A percentile compares a stretch with the other conserved stretches of the same genome.
Evolutionary conservation across 129 eudicot species (phyloP).

Genomic region (Tagetes patula): DNA sequence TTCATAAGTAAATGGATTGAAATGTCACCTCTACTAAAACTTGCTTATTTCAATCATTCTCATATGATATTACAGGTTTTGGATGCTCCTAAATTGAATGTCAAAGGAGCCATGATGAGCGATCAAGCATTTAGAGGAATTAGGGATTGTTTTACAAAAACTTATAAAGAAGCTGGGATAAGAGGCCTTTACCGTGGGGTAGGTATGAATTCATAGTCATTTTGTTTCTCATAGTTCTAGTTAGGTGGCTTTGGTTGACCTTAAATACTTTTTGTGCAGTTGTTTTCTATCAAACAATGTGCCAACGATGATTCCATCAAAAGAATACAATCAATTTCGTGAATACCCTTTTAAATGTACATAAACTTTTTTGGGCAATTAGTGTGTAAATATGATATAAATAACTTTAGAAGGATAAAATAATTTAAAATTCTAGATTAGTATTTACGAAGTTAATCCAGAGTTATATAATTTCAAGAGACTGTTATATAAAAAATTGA

Average conservation of each 20-base stretch:
- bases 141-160: conserved; percentile 72
- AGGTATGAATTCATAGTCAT: conserved; percentile 51
- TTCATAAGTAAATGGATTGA: neutral
- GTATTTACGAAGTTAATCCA: neutral
- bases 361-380: neutral
- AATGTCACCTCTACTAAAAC: neutral
- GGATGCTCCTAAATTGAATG: conserved; percentile 53
- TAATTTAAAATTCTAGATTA: neutral
- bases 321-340: neutral
- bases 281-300: neutral
- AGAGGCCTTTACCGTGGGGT: conserved; percentile 93
- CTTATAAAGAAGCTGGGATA: conserved; percentile 82
- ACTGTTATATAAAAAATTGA: neutral
- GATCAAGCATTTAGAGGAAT: conserved; percentile 81
- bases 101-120: conserved; percentile 42
- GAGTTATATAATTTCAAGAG: neutral
- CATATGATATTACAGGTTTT: conserved; percentile 59
- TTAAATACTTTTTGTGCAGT: neutral
- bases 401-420: neutral
- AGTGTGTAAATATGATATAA: neutral
- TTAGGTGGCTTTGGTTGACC: conserved; percentile 11
- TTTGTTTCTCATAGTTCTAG: neutral
- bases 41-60: neutral
- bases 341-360: neutral
- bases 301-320: neutral